Conservation (phyloP, 1,284 basidiomycete genomes). For the Porogramme epimiltina region DNA sequence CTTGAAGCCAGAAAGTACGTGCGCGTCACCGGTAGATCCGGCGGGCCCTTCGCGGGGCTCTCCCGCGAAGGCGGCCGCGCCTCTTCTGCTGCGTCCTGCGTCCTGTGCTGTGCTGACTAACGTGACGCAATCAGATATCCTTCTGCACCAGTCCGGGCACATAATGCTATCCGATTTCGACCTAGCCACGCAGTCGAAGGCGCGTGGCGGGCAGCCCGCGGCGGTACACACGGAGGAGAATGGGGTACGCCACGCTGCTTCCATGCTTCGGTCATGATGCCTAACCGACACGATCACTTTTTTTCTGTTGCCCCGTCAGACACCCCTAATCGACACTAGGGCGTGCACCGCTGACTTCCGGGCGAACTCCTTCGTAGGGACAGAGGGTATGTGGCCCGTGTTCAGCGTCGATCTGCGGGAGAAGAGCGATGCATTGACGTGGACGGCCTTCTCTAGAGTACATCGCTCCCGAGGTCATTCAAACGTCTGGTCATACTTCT, state of each 20-base stretch:
- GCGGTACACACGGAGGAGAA: conserved; percentile 89
- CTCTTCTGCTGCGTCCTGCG: background rate
- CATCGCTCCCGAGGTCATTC: conserved; percentile 99
- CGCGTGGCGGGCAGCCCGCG: conserved; percentile 86
- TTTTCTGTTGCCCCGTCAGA: conserved; percentile 41
- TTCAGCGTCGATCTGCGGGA: conserved; percentile 3
- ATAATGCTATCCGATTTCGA: conserved; percentile 99
- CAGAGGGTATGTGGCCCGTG: conserved; percentile 72
- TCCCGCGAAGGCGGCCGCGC: conserved; percentile 20
- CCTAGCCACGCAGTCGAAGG: conserved; percentile 92
- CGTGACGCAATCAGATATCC: conserved; percentile 69
- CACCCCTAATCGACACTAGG: conserved; percentile 94
- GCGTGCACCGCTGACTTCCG: conserved; percentile 97
- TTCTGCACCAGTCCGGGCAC: conserved; percentile 98
- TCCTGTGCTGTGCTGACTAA: conserved; percentile 13
- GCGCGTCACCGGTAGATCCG: conserved; percentile 1
- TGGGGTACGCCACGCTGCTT: conserved; percentile 57
- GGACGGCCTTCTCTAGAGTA: conserved; percentile 61
- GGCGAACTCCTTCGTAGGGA: conserved; percentile 98
- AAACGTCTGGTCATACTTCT: conserved; percentile 95
- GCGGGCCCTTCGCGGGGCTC: conserved; percentile 1
- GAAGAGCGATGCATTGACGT: conserved; percentile 21
- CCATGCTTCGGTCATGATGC: conserved; percentile 12
- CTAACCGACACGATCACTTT: conserved; percentile 20
- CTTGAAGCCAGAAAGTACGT: conserved; percentile 98